Evolutionary conservation across 257 asterid species (phyloP).

Genomic region (Apocynum venetum): DNA sequence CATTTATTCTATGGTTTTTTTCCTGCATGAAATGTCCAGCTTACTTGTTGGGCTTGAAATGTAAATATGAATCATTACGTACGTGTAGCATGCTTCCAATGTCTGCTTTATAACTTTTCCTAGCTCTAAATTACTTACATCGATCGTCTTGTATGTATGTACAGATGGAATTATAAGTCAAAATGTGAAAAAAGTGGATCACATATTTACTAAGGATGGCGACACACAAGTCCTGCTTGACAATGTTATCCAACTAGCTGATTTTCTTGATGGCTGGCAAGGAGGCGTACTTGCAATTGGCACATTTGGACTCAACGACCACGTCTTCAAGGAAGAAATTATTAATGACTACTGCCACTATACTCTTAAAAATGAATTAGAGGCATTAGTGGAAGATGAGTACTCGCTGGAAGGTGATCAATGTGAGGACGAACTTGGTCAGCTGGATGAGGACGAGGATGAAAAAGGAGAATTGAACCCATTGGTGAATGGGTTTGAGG

Average conservation of each 20-base stretch:
- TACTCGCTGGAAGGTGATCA: neutral
- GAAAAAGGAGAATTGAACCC: neutral
- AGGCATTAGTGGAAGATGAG: neutral
- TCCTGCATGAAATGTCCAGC: neutral
- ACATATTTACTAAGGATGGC: neutral
- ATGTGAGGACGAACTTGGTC: neutral
- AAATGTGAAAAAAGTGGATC: neutral
- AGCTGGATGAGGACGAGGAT: neutral
- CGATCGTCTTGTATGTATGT: neutral
- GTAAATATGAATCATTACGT: no score
- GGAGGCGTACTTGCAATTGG: constrained; percentile 5
- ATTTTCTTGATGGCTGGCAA: neutral
- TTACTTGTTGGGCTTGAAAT: no score
- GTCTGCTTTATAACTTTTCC: no score
- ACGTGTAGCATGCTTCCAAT: neutral
- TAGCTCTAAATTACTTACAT: no score
- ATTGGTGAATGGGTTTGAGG: neutral
- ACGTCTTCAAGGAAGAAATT: neutral
- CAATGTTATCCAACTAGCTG: neutral
- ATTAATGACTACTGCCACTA: neutral
- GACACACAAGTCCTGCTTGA: neutral
- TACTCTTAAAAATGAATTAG: no score
- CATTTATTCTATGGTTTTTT: no score
- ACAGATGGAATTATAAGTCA: neutral
- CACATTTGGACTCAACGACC: constrained; percentile 3